Evolutionary conservation across 225 moss, liverwort and hornwort genomes (phyloP).

Genomic region (Bryoerythrophyllum caledonicum): DNA sequence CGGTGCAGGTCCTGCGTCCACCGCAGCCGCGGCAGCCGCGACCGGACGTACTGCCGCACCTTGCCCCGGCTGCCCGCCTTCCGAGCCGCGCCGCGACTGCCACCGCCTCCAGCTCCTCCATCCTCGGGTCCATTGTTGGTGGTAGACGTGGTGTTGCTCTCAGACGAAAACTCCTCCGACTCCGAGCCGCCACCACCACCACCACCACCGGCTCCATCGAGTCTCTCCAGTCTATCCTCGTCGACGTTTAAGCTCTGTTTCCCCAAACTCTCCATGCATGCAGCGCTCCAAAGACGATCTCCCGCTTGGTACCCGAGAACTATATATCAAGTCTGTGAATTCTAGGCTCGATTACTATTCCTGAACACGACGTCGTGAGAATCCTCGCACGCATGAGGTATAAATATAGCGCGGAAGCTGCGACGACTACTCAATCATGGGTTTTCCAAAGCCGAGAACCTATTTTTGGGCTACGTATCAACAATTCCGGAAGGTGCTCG

Average conservation of each 20-base stretch:
- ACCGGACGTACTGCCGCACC: slow-evolving; percentile 74
- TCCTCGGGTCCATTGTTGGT: slow-evolving; percentile 9
- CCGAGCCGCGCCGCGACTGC: not conserved
- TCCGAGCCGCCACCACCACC: slow-evolving; percentile 15
- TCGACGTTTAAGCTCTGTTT: slow-evolving; percentile 26
- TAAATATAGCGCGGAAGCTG: slow-evolving; percentile 21
- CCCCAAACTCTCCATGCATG: slow-evolving; percentile 29
- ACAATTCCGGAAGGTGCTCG: not conserved
- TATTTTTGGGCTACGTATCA: slow-evolving; percentile 4
- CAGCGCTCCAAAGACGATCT: not conserved
- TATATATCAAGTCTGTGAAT: not conserved
- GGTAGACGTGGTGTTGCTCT: slow-evolving; percentile 46
- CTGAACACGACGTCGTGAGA: not conserved
- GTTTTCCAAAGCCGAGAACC: not conserved
- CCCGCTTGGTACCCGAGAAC: not conserved
- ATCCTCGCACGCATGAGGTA: slow-evolving; percentile 14
- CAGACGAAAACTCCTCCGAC: slow-evolving; percentile 43
- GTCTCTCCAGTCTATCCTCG: not conserved
- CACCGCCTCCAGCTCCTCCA: not conserved
- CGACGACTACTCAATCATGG: not conserved
- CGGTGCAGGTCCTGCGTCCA: slow-evolving; percentile 75
- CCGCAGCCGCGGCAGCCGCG: slow-evolving; percentile 58
- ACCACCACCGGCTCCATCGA: not conserved
- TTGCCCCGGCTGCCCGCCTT: slow-evolving; percentile 30
- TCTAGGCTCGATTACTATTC: not conserved